phyloP scores from a whole-genome alignment of 2,329 filamentous ascomycete species.

The Penicillium sclerotigenum region DNA sequence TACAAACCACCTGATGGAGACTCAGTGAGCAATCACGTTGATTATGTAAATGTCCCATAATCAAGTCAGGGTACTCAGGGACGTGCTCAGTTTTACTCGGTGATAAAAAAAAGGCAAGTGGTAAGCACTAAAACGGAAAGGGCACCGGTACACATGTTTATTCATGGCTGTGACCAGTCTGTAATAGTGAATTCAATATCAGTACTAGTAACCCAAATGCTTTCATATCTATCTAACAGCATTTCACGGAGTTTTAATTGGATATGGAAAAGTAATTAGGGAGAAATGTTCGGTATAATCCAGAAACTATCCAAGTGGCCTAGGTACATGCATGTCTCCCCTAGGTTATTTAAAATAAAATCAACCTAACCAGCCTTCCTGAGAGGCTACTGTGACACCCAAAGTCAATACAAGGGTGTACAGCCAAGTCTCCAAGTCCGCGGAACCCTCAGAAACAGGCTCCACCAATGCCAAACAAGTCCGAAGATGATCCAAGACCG shows the following conservation, averaged over 20 bases:
- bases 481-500: conserved; percentile 22
- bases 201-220: not conserved
- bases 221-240: not conserved
- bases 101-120: no score
- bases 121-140: no score
- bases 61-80: no score
- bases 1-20: no score
- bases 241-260: not conserved
- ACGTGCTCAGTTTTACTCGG: no score
- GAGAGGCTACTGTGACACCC: conserved; percentile 29
- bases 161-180: not conserved
- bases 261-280: not conserved
- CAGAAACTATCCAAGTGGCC: not conserved
- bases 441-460: conserved; percentile 8
- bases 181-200: not conserved
- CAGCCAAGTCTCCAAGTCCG: conserved; percentile 24
- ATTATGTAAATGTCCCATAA: no score
- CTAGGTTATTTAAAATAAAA: not conserved
- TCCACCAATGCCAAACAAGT: conserved; percentile 17
- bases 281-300: not conserved
- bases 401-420: conserved; percentile 32
- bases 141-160: no score
- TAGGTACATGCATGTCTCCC: not conserved
- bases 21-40: no score
- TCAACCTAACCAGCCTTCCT: conserved; percentile 27